Percentiles rank a stretch among this genome's conserved stretches.
Conservation (phyloP, 805 yeast species). For the Torulaspora quercuum region DNA sequence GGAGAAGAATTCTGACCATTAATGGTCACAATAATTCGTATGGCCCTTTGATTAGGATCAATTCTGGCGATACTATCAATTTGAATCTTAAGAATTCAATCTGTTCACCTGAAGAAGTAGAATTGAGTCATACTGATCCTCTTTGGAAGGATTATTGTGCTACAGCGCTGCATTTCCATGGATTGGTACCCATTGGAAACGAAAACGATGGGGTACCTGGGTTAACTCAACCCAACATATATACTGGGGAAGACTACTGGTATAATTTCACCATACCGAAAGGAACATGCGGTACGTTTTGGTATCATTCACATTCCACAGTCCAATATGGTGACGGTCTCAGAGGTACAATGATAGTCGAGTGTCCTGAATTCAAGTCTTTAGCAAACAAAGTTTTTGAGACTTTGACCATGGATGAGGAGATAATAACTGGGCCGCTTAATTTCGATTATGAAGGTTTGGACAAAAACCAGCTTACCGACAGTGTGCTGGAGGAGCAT, state of each 20-base stretch:
- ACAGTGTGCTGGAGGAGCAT: conserved; percentile 43
- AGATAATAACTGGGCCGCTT: conserved; percentile 3
- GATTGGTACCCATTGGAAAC: conserved; percentile 46
- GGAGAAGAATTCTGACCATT: conserved; percentile 26
- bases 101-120: conserved; percentile 21
- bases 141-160: conserved; percentile 21
- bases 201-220: conserved; percentile 42
- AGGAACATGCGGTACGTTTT: conserved; percentile 47
- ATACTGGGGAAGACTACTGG: conserved; percentile 56
- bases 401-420: conserved; percentile 1
- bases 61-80: conserved; percentile 25
- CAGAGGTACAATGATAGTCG: conserved; percentile 50
- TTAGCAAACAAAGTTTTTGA: conserved; percentile 34
- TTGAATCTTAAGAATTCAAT: conserved; percentile 22
- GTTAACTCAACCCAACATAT: conserved; percentile 68
- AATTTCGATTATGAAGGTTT: neutral
- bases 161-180: conserved; percentile 53
- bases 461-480: neutral
- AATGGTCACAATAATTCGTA: conserved; percentile 20
- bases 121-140: conserved; percentile 28
- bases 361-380: conserved; percentile 42
- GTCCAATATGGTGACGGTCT: conserved; percentile 52
- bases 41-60: conserved; percentile 28
- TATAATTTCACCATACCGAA: conserved; percentile 45
- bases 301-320: conserved; percentile 56